Percentiles rank a stretch among this genome's conserved stretches.
These are phyloP conservation scores for Oryza glaberrima DNA, from an alignment of 176 grass and related monocot species.

Conservation along the genomic window DNA sequence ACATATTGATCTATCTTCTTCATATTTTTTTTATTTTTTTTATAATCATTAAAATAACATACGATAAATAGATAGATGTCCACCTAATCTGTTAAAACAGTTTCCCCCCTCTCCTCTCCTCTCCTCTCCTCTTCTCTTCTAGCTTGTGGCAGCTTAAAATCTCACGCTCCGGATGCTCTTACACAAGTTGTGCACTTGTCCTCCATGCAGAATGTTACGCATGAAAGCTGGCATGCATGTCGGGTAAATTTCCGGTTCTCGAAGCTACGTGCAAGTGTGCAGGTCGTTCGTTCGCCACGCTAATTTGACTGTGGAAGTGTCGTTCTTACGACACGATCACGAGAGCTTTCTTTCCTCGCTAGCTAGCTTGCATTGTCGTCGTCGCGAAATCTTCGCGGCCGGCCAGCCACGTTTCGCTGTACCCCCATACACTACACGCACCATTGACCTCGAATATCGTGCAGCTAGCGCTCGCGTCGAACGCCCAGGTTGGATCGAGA, in stretches of 20 bases:
- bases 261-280: neutral
- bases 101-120: no score
- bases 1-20: no score
- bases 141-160: neutral
- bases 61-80: no score
- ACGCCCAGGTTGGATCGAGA: neutral
- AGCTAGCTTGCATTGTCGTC: neutral
- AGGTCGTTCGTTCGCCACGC: neutral
- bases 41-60: no score
- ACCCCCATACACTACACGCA: neutral
- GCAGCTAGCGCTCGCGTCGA: neutral
- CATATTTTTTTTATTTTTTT: no score
- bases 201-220: neutral
- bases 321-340: neutral
- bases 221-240: neutral
- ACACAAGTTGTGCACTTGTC: neutral
- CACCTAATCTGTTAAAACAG: no score
- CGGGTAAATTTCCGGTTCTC: neutral
- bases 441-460: neutral
- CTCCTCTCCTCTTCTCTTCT: no score
- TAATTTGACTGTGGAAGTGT: neutral
- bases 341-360: neutral
- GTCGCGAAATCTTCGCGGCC: neutral
- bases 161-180: neutral
- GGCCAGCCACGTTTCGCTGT: neutral